Evolutionary conservation across 352 stramenopile species (phyloP).

Genomic region (Plasmopara viticola): DNA sequence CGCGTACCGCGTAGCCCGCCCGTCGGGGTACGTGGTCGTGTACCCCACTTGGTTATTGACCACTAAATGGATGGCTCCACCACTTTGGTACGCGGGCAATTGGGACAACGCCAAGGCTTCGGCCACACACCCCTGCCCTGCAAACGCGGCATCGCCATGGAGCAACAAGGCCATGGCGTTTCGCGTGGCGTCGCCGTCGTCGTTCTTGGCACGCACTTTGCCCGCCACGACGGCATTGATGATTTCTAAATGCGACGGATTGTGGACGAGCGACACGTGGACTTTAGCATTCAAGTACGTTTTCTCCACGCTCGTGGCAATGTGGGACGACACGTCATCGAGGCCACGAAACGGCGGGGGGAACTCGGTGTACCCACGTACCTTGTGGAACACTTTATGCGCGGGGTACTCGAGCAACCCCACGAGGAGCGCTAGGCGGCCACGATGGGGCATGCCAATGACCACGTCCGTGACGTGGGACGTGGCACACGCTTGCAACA

Average conservation of each 20-base stretch:
- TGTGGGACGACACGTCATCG: conserved; percentile 84
- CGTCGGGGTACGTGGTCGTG: conserved; percentile 79
- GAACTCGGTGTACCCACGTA: conserved; percentile 73
- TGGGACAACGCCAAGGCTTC: conserved; percentile 73
- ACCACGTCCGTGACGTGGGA: conserved; percentile 63
- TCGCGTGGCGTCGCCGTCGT: conserved; percentile 28
- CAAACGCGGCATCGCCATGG: conserved; percentile 86
- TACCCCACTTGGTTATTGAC: conserved; percentile 90
- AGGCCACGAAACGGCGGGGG: conserved; percentile 48
- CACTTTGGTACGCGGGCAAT: conserved; percentile 67
- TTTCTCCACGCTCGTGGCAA: conserved; percentile 72
- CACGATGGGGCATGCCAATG: conserved; percentile 84
- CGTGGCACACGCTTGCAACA: conserved; percentile 48
- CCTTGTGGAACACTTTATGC: conserved; percentile 80
- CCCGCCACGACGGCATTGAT: conserved; percentile 81
- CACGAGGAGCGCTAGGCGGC: conserved; percentile 70
- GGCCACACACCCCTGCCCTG: conserved; percentile 75
- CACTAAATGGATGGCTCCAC: conserved; percentile 79
- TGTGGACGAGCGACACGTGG: conserved; percentile 82
- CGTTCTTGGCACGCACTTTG: conserved; percentile 80
- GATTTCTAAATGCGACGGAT: conserved; percentile 85
- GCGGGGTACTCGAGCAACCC: conserved; percentile 73
- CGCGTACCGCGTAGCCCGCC: conserved; percentile 73
- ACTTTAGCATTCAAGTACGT: conserved; percentile 49
- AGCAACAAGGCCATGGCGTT: conserved; percentile 74